phyloP scores from a whole-genome alignment of 495 filamentous ascomycete species.

The Penicillium paxilli region DNA sequence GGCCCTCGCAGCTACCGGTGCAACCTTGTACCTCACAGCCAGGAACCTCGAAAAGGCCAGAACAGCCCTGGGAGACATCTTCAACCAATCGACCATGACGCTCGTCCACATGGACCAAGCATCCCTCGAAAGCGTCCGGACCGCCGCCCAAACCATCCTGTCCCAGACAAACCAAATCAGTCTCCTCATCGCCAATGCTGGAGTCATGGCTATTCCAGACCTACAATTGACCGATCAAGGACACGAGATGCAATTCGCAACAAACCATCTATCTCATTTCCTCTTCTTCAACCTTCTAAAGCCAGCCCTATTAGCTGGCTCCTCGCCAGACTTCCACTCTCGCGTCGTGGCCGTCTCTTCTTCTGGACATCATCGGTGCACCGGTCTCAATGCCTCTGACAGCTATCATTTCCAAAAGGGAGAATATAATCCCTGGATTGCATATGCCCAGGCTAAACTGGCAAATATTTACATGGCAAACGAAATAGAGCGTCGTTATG shows the following conservation, averaged over 20 bases:
- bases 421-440: slow-evolving; percentile 33
- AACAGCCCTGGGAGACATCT: slow-evolving; percentile 26
- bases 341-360: slow-evolving; percentile 46
- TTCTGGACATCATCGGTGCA: slow-evolving; percentile 28
- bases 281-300: slow-evolving; percentile 50
- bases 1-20: slow-evolving; percentile 50
- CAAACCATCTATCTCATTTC: slow-evolving; percentile 54
- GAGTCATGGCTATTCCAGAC: slow-evolving; percentile 46
- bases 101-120: slow-evolving; percentile 39
- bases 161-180: slow-evolving; percentile 42
- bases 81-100: slow-evolving; percentile 29
- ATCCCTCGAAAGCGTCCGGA: slow-evolving; percentile 43
- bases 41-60: slow-evolving; percentile 40
- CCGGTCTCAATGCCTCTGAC: slow-evolving; percentile 19
- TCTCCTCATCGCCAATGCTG: slow-evolving; percentile 51
- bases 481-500: slow-evolving; percentile 47
- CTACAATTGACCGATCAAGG: slow-evolving; percentile 38
- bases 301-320: slow-evolving; percentile 39
- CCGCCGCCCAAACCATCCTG: slow-evolving; percentile 37
- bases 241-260: slow-evolving; percentile 49
- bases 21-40: slow-evolving; percentile 45
- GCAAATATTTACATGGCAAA: slow-evolving; percentile 45
- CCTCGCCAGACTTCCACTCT: slow-evolving; percentile 39
- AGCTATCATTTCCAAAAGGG: slow-evolving; percentile 31
- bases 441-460: slow-evolving; percentile 40